These are phyloP conservation scores for Pseudophaeomoniella oleicola DNA, from an alignment of 2,329 filamentous ascomycete species.

Conservation along the genomic window DNA sequence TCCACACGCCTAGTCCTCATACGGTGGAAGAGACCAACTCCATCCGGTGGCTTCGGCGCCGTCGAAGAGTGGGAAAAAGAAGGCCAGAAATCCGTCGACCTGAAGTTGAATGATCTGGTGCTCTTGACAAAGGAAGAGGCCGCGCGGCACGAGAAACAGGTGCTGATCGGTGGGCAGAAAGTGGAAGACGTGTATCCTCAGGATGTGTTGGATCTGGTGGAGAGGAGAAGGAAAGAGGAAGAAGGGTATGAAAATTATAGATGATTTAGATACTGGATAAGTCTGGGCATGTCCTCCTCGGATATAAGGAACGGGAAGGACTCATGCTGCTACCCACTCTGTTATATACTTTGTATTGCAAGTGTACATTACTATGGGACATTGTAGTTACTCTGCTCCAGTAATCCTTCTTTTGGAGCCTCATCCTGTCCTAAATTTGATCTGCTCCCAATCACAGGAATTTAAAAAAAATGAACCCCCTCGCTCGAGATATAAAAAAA, in stretches of 20 bases:
- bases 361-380: too few relatives aligned
- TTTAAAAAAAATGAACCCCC: too few relatives aligned
- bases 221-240: conserved; percentile 53
- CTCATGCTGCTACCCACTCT: too few relatives aligned
- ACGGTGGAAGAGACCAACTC: conserved; percentile 53
- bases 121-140: conserved; percentile 88
- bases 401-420: too few relatives aligned
- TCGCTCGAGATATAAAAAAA: too few relatives aligned
- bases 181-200: conserved; percentile 61
- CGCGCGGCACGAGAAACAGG: conserved; percentile 59
- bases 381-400: too few relatives aligned
- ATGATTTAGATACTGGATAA: conserved; percentile 16
- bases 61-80: conserved; percentile 44
- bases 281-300: too few relatives aligned
- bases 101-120: conserved; percentile 59
- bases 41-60: conserved; percentile 41
- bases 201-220: conserved; percentile 52
- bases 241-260: conserved; percentile 36
- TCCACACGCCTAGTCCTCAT: conserved; percentile 65
- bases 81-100: conserved; percentile 62
- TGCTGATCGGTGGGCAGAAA: conserved; percentile 54
- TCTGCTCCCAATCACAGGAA: too few relatives aligned
- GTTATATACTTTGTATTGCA: too few relatives aligned
- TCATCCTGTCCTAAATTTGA: too few relatives aligned
- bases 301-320: too few relatives aligned